Evolutionary conservation across 2,329 filamentous ascomycete genomes (phyloP).

Genomic region (Nemania sp.): DNA sequence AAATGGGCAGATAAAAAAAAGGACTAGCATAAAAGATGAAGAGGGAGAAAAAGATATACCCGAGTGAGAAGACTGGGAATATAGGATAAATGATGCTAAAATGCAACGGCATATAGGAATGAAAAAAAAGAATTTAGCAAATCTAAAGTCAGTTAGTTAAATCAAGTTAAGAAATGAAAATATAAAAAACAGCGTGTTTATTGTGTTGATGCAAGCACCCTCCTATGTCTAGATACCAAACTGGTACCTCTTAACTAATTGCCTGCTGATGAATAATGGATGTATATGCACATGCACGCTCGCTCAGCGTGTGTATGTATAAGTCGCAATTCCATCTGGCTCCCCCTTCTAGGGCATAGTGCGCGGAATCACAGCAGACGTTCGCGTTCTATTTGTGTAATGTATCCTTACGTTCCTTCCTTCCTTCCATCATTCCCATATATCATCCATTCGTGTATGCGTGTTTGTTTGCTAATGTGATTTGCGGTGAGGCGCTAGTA

Average conservation of each 20-base stretch:
- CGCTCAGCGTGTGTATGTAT: background rate
- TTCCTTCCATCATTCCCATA: constrained; percentile 4
- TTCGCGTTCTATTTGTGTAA: background rate
- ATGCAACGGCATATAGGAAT: background rate
- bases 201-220: constrained; percentile 1
- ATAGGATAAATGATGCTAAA: background rate
- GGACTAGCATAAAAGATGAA: background rate
- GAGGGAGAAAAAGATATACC: background rate
- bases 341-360: background rate
- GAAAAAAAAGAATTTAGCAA: background rate
- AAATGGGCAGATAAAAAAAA: background rate
- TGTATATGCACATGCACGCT: background rate
- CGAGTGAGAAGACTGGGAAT: background rate
- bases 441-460: constrained; percentile 11
- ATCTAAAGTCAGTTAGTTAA: background rate
- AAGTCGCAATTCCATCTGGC: constrained; percentile 9
- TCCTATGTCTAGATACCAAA: background rate
- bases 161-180: background rate
- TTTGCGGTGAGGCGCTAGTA: background rate
- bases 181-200: constrained; percentile 8
- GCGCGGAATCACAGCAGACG: background rate
- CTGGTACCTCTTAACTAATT: background rate
- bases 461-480: background rate
- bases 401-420: background rate
- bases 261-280: background rate